Percentiles rank a stretch among this genome's conserved stretches.
Evolutionary conservation across 768 basidiomycete genomes (phyloP).

Genomic region (Phanerodontia chrysosporium): DNA sequence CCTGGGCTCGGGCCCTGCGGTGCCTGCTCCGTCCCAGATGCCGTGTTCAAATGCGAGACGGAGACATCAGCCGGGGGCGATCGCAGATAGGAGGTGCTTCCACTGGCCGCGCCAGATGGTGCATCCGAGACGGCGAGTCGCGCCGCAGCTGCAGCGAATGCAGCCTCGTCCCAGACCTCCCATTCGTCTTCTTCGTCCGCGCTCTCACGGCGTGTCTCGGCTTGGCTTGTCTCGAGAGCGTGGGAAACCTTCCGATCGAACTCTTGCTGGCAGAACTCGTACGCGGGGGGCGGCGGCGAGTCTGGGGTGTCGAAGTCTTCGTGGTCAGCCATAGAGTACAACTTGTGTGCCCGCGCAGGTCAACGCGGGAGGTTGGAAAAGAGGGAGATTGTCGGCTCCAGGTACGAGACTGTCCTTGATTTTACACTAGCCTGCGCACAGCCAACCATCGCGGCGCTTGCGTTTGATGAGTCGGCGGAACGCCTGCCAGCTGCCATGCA

Average conservation of each 20-base stretch:
- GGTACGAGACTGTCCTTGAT: background rate
- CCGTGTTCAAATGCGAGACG: background rate
- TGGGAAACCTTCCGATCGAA: conserved; percentile 51
- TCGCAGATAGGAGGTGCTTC: conserved; percentile 3
- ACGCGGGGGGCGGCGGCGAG: conserved; percentile 36
- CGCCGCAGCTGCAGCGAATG: conserved; percentile 30
- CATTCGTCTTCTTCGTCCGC: conserved; percentile 38
- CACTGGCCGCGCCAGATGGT: background rate
- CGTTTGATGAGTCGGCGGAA: background rate
- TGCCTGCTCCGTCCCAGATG: background rate
- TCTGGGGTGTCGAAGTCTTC: conserved; percentile 10
- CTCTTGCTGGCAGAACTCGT: conserved; percentile 34
- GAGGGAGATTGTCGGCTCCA: background rate
- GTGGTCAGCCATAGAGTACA: conserved; percentile 7
- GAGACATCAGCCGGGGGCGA: background rate
- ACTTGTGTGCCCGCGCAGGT: background rate
- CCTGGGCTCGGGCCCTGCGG: background rate
- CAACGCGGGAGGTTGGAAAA: background rate
- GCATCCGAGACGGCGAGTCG: conserved; percentile 9
- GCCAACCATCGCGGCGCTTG: conserved; percentile 3
- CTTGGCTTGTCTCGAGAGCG: conserved; percentile 38
- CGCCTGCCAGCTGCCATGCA: background rate
- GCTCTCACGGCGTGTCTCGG: conserved; percentile 20
- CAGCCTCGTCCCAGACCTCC: conserved; percentile 47
- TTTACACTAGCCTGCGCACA: conserved; percentile 5